Evolutionary conservation across 345 rosid genomes (phyloP).

Genomic region (Populus euphratica): DNA sequence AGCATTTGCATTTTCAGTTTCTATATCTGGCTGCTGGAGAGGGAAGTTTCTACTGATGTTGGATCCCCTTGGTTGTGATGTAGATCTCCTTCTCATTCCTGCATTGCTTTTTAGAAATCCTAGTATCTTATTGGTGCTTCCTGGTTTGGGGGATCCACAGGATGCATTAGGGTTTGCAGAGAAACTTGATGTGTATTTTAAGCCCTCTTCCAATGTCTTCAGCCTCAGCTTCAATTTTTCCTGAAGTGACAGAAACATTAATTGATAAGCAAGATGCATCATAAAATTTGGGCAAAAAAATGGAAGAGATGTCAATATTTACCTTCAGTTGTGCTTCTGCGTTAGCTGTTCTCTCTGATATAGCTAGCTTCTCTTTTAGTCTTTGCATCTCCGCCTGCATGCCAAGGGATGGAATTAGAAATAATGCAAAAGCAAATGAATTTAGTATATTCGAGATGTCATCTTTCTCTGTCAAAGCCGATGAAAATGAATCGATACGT

Average conservation of each 20-base stretch:
- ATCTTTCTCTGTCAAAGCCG: neutral
- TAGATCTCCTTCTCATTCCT: slow-evolving; percentile 63
- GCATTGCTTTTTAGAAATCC: slow-evolving; percentile 63
- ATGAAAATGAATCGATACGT: neutral
- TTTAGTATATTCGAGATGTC: neutral
- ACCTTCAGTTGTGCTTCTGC: slow-evolving; percentile 94
- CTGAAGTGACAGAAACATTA: slow-evolving; percentile 32
- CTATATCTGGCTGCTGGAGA: slow-evolving; percentile 37
- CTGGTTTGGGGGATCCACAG: slow-evolving; percentile 40
- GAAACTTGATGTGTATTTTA: slow-evolving; percentile 39
- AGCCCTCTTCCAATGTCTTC: slow-evolving; percentile 71
- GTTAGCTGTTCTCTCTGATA: slow-evolving; percentile 81
- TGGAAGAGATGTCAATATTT: neutral
- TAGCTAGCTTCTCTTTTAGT: slow-evolving; percentile 66
- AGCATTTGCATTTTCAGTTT: slow-evolving; percentile 19
- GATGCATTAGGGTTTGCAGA: slow-evolving; percentile 18
- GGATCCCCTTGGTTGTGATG: slow-evolving; percentile 65
- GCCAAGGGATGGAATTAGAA: neutral
- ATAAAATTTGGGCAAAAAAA: neutral
- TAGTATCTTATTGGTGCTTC: slow-evolving; percentile 56
- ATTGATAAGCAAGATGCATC: neutral
- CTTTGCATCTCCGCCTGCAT: slow-evolving; percentile 85
- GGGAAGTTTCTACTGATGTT: slow-evolving; percentile 35
- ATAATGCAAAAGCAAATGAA: neutral
- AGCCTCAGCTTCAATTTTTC: slow-evolving; percentile 76